phyloP scores from a whole-genome alignment of 176 grass and related monocot species.

The Carex kokanica region DNA sequence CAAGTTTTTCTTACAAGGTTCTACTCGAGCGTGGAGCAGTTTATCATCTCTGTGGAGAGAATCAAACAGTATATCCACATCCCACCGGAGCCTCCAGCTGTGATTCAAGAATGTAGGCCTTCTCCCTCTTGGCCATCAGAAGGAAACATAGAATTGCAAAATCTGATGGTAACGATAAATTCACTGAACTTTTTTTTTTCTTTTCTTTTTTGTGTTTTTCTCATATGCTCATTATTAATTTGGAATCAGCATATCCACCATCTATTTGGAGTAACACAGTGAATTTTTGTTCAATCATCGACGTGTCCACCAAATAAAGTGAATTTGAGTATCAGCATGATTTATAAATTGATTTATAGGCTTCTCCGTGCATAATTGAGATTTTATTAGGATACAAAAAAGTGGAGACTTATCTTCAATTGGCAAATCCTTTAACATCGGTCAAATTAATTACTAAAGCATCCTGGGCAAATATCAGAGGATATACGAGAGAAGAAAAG shows the following conservation, averaged over 20 bases:
- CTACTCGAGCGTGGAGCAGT: conserved; percentile 83
- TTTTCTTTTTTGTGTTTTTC: neutral
- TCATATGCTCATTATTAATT: neutral
- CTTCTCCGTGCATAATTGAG: neutral
- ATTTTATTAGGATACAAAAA: neutral
- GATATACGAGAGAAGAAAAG: neutral
- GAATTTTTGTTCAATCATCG: neutral
- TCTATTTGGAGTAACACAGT: neutral
- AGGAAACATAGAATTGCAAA: conserved; percentile 75
- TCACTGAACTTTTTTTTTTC: neutral
- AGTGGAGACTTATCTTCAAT: neutral
- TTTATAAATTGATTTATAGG: neutral
- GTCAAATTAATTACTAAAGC: neutral
- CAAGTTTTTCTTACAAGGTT: conserved; percentile 77
- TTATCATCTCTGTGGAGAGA: conserved; percentile 80
- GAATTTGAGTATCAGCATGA: neutral
- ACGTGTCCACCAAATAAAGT: neutral
- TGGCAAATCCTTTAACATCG: neutral
- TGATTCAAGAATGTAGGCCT: conserved; percentile 64
- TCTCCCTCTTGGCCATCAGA: conserved; percentile 78
- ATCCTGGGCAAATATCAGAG: neutral
- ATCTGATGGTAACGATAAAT: conserved; percentile 59
- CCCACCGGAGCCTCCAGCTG: conserved; percentile 57
- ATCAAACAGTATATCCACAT: conserved; percentile 89
- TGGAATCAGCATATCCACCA: neutral